A percentile compares a stretch with the other conserved stretches of the same genome.
Evolutionary conservation across 495 filamentous ascomycete genomes (phyloP).

Genomic region (Penicillium malachiteum): DNA sequence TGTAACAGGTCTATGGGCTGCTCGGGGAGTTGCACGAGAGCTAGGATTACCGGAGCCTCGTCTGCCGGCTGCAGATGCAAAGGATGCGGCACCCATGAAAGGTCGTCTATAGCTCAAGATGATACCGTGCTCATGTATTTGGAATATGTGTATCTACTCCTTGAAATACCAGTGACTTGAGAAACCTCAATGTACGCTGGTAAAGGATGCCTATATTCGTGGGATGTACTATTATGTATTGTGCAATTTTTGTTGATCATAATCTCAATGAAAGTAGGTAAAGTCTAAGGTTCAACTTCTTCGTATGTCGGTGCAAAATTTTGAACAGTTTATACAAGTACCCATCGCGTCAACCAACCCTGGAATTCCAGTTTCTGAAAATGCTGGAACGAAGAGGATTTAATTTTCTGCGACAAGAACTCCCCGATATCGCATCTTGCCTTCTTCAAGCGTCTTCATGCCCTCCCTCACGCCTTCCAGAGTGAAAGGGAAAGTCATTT

Average conservation of each 20-base stretch:
- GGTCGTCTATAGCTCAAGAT: neutral
- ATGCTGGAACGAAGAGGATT: neutral
- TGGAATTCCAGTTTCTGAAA: too few relatives aligned
- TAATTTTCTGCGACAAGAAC: slow-evolving; percentile 37
- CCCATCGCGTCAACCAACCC: too few relatives aligned
- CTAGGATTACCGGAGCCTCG: slow-evolving; percentile 18
- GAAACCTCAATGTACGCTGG: too few relatives aligned
- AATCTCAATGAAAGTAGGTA: too few relatives aligned
- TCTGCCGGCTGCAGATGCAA: slow-evolving; percentile 19
- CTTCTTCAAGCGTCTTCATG: slow-evolving; percentile 50
- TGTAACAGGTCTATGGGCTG: slow-evolving; percentile 27
- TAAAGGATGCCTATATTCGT: too few relatives aligned
- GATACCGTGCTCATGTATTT: too few relatives aligned
- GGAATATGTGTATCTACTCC: too few relatives aligned
- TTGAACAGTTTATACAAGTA: neutral
- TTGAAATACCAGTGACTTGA: too few relatives aligned
- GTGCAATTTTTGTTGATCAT: too few relatives aligned
- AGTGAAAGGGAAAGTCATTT: slow-evolving; percentile 57
- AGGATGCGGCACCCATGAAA: slow-evolving; percentile 10
- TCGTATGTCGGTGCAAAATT: neutral
- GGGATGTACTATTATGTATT: too few relatives aligned
- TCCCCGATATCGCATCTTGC: slow-evolving; percentile 61
- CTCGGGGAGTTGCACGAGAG: slow-evolving; percentile 13
- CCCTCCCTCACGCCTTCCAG: slow-evolving; percentile 52
- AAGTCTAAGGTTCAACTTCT: too few relatives aligned